Base-by-base conservation (phyloP, 306 rosid genomes). In the Vigna radiata region DNA sequence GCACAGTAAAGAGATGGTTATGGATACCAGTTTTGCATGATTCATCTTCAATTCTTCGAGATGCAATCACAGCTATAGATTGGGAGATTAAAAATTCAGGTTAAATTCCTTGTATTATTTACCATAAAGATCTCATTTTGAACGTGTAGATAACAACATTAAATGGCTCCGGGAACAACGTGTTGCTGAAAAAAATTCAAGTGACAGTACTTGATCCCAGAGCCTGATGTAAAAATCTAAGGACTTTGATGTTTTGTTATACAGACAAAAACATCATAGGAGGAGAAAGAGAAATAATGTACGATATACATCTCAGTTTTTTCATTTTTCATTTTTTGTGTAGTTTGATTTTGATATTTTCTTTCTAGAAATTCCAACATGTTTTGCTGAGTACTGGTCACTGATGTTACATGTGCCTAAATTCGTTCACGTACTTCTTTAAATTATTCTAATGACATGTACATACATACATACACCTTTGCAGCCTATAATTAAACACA, bases 201-300 rank as follows among this genome's bases (percentile, higher is more conserved):
- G 11, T 41, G 17, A 19, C 70, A 18, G 3, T 65, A 19, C 18
- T 66, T 41, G 19, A 43, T 43, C 14, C 43, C 53, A 66, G 71
- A 66, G 44, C 71, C 6, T 65, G 10, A 65, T 27, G 15, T 64
- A 66, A 66, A 19, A 43, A 43, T 66, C 46, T 43, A 19, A 41
- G 36, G 17, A 43, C 43, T 2, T 66, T 19, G 29, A 18, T 10
- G 50, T 65, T 65, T 65, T 65, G 52, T 39, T 65, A 17, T 39
- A 5, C 0, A 15, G 16, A 61, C 68, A 63, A 17, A 10, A 9
- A 73, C n/a, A 37, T 14, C 18, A 37, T 7, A 77, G 41, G 48
- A 16, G 55, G 4, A 50, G 13, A 82, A 31, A 62, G 29, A 16
- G 17, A 58, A 6, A 23, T 70, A 48, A 25, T 83, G 86, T 74